Percentiles rank a stretch among this genome's conserved stretches.
Conservation (phyloP, 2,329 filamentous ascomycete species). For the Nakataea oryzae region DNA sequence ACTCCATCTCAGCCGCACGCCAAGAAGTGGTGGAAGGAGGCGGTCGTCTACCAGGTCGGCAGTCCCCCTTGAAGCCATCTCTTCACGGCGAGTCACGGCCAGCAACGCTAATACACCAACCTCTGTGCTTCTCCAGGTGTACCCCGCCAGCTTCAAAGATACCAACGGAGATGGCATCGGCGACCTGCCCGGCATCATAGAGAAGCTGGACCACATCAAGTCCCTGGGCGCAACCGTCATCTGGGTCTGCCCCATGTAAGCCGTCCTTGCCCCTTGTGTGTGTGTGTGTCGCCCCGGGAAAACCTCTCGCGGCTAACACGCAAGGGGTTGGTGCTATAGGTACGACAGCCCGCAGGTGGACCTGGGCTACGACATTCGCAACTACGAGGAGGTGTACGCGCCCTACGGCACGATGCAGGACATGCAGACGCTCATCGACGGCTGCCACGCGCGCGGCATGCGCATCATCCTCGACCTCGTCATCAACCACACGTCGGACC, state of each 20-base stretch:
- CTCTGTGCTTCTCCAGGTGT: conserved; percentile 21
- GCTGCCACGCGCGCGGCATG: conserved; percentile 53
- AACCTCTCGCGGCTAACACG: not conserved
- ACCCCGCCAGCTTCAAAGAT: conserved; percentile 48
- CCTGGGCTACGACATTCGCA: conserved; percentile 58
- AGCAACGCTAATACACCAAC: no score
- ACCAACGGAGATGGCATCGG: conserved; percentile 52
- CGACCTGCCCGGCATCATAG: conserved; percentile 54
- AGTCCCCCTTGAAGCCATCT: not conserved
- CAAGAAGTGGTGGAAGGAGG: conserved; percentile 6
- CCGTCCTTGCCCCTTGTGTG: accelerated
- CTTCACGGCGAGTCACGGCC: no score
- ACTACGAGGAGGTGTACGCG: conserved; percentile 46
- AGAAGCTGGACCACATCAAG: conserved; percentile 53
- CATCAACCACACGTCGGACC: conserved; percentile 65
- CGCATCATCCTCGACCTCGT: conserved; percentile 66
- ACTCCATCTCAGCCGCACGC: not conserved
- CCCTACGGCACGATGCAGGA: conserved; percentile 55
- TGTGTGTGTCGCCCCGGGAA: not conserved
- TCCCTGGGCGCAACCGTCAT: conserved; percentile 52
- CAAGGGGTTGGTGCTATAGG: not conserved
- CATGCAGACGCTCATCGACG: conserved; percentile 49
- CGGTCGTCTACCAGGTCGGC: conserved; percentile 3
- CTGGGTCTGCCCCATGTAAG: conserved; percentile 39
- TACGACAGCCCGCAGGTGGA: conserved; percentile 39